A percentile compares a stretch with the other conserved stretches of the same genome.
Conservation (phyloP, 805 yeast genomes). For the Candida easanensis region DNA sequence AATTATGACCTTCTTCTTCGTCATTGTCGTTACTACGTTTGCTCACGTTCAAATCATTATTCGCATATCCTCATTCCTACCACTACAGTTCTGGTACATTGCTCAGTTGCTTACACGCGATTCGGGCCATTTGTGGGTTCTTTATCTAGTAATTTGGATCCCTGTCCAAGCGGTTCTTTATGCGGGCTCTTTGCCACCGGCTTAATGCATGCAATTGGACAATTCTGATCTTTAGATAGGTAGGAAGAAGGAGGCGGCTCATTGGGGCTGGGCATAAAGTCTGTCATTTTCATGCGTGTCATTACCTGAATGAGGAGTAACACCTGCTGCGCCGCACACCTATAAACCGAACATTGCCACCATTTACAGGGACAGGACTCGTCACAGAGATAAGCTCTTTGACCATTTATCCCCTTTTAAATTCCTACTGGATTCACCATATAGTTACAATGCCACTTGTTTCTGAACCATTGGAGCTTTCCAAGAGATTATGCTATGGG, state of each 20-base stretch:
- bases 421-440: background rate
- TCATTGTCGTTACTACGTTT: conserved; percentile 50
- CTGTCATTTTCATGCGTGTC: background rate
- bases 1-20: conserved; percentile 40
- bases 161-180: conserved; percentile 68
- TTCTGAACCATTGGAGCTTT: background rate
- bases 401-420: no score
- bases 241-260: no score
- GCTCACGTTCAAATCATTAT: conserved; percentile 89
- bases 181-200: conserved; percentile 90
- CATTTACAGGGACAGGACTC: no score
- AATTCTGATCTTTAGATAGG: background rate
- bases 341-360: background rate
- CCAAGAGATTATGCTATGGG: conserved; percentile 22
- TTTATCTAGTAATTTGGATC: conserved; percentile 60
- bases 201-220: conserved; percentile 37
- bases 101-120: conserved; percentile 35
- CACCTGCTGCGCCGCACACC: background rate
- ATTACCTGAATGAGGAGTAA: background rate
- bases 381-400: no score
- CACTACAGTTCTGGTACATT: conserved; percentile 71
- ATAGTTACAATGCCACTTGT: conserved; percentile 5
- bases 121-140: conserved; percentile 37
- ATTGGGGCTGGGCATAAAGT: background rate
- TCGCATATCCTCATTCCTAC: conserved; percentile 74